Base-by-base conservation (phyloP, 2,329 filamentous ascomycete genomes). In the Pestalotiopsis sp. region DNA sequence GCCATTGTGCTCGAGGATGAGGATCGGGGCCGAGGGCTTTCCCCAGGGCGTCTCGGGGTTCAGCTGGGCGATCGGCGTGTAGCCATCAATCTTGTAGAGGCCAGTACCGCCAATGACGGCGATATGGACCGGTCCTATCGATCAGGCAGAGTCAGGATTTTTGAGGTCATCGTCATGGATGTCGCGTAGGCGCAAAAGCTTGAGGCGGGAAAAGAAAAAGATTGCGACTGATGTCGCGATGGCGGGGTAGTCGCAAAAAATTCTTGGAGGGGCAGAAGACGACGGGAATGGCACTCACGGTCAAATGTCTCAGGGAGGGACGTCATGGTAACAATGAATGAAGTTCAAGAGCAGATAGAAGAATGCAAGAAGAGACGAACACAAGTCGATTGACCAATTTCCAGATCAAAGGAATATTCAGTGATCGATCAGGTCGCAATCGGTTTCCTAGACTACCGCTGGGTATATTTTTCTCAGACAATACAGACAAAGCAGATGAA, bases 21-120 rank as follows among this genome's bases (percentile, higher is more conserved):
- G 89, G 82, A 99, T 95, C 25, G 89, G 88, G 27, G 89, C 86
- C 12, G 89, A 89, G 3, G 96, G 93, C 65, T 84, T 80, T 75
- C 96, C 96, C 96, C 96, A 99, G 39, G 96, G 96, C 11, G 96
- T 99, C 52, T 85, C 81, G 67, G 93, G 85, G 75, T 90, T 91
- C 74, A 99, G 84, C 36, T 88, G 88, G 31, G 95, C 95, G 71
- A 97, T 91, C 76, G 94, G 93, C 23, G 90, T 91, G 86, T 96
- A 98, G 81, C 92, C 91, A 36, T 94, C 91, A 73, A 99, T 92
- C 74, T 93, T 91, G 79, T 92, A 90, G 71, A 99, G 92, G 67
- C 96, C 96, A 52, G 96, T 99, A 75, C 96, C 96, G 80, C 95
- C 95, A 74, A 97, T 94, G 67, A 97, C 92, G 79, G 92, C 95